Base-by-base conservation (phyloP, 2,329 filamentous ascomycete species). In the Dryadomyces quercus-mongolicae region DNA sequence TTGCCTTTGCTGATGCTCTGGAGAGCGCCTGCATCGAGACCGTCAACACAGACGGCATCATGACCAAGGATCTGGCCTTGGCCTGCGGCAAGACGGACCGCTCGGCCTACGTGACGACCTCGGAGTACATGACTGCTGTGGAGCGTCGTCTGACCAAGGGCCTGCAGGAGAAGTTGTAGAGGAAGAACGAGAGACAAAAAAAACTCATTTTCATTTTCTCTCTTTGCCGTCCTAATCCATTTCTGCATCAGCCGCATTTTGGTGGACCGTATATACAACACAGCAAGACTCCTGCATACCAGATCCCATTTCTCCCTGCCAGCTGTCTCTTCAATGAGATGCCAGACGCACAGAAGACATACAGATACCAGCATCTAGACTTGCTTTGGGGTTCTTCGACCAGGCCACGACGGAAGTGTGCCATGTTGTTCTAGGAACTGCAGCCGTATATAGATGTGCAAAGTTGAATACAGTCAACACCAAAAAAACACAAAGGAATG, bases 41-140 rank as follows among this genome's bases (percentile, higher is more conserved):
- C 25, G 93, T 98, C 62, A 88, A 97, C 68, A 71, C 87, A 56
- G 92, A 97, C 67, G 88, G 88, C 59, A 86, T 97, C 75, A 98
- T 97, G 93, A 98, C 93, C 70, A 98, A 98, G 83, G 93, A 98
- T 72, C 74, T 98, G 63, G 93, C 93, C n/a, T 81, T 97, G 56
- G 87, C 91, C 50, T 93, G 88, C 69, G 93, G 93, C 65, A 91
- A 91, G 78, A 90, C 85, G 64, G 85, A 81, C 58, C 81, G 88
- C 61, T 81, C 81, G 63, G 85, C 88, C 66, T 97, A 91, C 73
- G 93, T 95, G 62, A 96, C 90, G 53, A 97, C 92, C 55, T 81
- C 77, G 62, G 86, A 95, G 75, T 98, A 97, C 75, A 74, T 98
- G 66, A 81, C 86, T 66, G 92, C 92, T 44, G 92, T 97, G 51